These are phyloP conservation scores for Aulographum hederae DNA, from an alignment of 2,329 filamentous ascomycete species.

Conservation along the genomic window DNA sequence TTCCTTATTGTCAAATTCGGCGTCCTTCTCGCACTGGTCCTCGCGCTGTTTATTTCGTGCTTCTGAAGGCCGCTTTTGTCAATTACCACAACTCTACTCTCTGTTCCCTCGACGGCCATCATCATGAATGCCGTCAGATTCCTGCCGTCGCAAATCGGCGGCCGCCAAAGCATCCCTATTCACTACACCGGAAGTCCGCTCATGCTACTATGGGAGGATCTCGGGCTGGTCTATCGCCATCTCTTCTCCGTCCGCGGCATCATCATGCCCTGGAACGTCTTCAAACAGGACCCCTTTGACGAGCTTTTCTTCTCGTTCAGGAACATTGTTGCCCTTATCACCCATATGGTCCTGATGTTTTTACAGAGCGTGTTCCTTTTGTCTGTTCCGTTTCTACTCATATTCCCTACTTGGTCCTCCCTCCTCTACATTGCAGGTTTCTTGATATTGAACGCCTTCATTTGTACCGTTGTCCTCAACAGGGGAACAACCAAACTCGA, in stretches of 20 bases:
- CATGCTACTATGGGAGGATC: constrained; percentile 9
- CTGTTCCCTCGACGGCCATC: too few species aligned
- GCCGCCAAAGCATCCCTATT: constrained; percentile 4
- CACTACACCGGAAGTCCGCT: constrained; percentile 11
- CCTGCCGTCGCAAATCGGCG: constrained; percentile 5
- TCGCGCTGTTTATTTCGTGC: too few species aligned
- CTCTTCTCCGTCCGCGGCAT: constrained; percentile 8
- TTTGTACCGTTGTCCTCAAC: constrained; percentile 18
- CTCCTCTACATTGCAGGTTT: constrained; percentile 13
- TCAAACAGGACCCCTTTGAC: constrained; percentile 16
- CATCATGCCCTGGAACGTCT: constrained; percentile 6
- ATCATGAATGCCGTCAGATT: constrained; percentile 5
- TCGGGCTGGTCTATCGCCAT: constrained; percentile 8
- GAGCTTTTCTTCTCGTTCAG: constrained; percentile 41
- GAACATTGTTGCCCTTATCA: constrained; percentile 37
- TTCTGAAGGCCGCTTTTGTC: too few species aligned
- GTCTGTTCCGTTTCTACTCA: constrained; percentile 31
- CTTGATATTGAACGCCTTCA: constrained; percentile 12
- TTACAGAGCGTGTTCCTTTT: constrained; percentile 44
- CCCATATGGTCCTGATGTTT: constrained; percentile 40
- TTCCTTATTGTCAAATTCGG: too few species aligned
- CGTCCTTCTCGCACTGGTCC: too few species aligned
- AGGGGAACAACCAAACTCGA: constrained; percentile 20
- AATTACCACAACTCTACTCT: too few species aligned
- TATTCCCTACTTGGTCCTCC: constrained; percentile 23